Evolutionary conservation across 768 basidiomycete species (phyloP), one percentile per base, ranked within the genome.

Genomic region (Floccularia luteovirens): DNA sequence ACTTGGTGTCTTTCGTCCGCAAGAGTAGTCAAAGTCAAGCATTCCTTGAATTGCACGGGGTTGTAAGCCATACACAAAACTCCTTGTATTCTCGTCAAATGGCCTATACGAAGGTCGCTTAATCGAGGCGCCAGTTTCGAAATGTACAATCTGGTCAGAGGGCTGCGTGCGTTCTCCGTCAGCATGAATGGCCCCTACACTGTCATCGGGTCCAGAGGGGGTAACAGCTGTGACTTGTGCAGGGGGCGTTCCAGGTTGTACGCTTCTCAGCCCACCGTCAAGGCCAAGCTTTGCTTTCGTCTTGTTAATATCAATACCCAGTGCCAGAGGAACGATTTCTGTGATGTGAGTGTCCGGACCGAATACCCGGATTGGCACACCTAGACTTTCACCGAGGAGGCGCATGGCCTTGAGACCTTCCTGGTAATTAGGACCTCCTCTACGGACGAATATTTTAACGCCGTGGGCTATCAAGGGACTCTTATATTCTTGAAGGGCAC

Each of bases 361-460:
- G 64, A 87, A 97, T 47, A 97, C 93, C 45, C 81, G 82, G 67
- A 99, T 98, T 38, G 91, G 90, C 46, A 99, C 92, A 44, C 93
- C 96, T 52, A 99, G 82, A 40, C 85, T 88, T 76, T 98, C 96
- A 31, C 84, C 96, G 53, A 97, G 88, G 19, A 97, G 75, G 43
- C 91, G 82, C 91, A 99, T 97, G 35, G 96, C 96, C 71, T 97
- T 96, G 61, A 98, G 79, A 50, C 72, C 71, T 58, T 97, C 94
- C 70, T 99, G 96, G 74, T 96, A 99, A 77, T 98, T 99, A 46
- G 96, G 96, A 11, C 94, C 94, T 61, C 93, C 94, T 59, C 94
- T 91, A 54, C 94, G 89, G 36, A 98, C 92, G 56, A 88, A 99
- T 66, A 98, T 97, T 64, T 81, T 83, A 65, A 97, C 93, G 41